Evolutionary conservation across 495 filamentous ascomycete genomes (phyloP), one percentile per base, ranked within the genome.

Genomic region (Diplogelasinospora grovesii): DNA sequence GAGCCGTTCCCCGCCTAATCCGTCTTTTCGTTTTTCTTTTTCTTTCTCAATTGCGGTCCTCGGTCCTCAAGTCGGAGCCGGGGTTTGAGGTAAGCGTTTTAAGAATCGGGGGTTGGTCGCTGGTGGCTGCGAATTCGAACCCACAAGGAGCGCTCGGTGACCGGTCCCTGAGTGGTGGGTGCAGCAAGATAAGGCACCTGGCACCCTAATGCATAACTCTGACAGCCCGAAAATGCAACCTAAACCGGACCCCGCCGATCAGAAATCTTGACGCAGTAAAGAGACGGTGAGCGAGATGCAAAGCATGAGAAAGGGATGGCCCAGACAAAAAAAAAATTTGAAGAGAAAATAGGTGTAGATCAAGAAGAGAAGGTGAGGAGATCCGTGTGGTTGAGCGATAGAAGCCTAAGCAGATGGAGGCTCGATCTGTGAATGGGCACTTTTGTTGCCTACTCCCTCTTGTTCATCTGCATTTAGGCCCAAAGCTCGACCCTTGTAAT

Each of bases 401-500:
- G 4, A 14, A 29, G 27, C 3, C 27, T 29, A 10, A n/a, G 24
- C 11, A 26, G 24, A 11, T 26, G 11, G 18, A 14, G 29, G 25
- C 25, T 10, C 9, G 25, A 13, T 27, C 25, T 13, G 9, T 10
- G 25, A 13, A 27, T 27, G 25, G 25, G 33, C 19, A 36, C 14
- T 10, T 31, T 41, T 43, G 51, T 53, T 36, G 5, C 18, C 11
- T 39, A 31, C 39, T 42, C 50, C 36, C 46, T 23, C 23, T 32
- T 23, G 35, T 25, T 37, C 36, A 48, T 42, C 51, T 58, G 54
- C 52, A 55, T 58, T 58, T 48, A 52, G 52, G 54, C 54, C 54
- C 43, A 49, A 57, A 46, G 34, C 45, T 34, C 26, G 39, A 54
- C 52, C 54, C 54, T 39, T 55, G 55, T 41, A 41, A 40, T 41